Evolutionary conservation across 164 flowering plant genomes (phyloP), one percentile per base, ranked within the genome.

Genomic region (Cinnamomum micranthum): DNA sequence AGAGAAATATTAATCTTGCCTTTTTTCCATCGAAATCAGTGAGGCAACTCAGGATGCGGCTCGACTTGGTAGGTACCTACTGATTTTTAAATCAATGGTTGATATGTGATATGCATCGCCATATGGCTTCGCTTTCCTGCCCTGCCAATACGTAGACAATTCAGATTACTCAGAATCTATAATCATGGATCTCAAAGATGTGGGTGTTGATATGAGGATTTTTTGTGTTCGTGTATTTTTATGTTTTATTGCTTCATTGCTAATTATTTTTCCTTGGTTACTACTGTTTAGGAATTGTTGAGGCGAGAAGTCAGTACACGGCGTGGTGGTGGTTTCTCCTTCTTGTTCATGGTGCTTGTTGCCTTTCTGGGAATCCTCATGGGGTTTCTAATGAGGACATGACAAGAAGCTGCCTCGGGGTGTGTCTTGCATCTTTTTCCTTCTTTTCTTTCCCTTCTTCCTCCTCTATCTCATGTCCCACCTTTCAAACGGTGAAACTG

Each of bases 341-440:
- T 87, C 60, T 33, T 84, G 69, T 69, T 81, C 68, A 88, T 88
- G 27, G 69, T 84, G 73, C 23, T 88, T 15, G 76, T 90, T 67
- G 94, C 89, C 64, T 81, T 90, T 82, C 35, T 90, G 25, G 90
- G 89, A 67, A 51, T 87, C 55, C 58, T 90, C n/a, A 63, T 87
- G 73, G 92, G 92, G 33, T 90, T 86, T 69, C 55, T 87, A 67
- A 7, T 88, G 82, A 89, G 72, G 73, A 64, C 85, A 28, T 89
- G 75, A 83, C 28, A 27, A 17, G n/a, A 28, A 13, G 23, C 6
- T 25, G 2, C 27, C 13, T 2, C 13, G 68, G 68, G 68, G 17
- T 65, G 31, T 23, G 15, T 13, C 13, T 65, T 65, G 1, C 24
- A 14, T 65, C 6, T 65, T 15, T 19, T 59, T 59, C 19, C 63